Percentiles rank a stretch among this genome's conserved stretches.
These are phyloP conservation scores for Megacollybia marginata DNA, from an alignment of 768 basidiomycete genomes.

Conservation along the genomic window DNA sequence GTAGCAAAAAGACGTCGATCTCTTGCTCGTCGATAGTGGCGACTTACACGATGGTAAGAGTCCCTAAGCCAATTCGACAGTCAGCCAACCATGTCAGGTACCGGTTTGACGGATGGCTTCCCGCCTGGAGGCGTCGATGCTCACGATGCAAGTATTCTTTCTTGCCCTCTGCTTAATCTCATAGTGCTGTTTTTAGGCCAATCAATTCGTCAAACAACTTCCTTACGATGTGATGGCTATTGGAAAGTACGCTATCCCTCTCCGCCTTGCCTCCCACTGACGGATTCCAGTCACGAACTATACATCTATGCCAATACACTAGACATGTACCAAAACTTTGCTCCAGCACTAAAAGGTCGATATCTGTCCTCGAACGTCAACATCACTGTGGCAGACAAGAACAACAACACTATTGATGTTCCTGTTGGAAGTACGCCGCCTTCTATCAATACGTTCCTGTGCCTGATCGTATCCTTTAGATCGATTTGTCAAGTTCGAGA, in stretches of 20 bases:
- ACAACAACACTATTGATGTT: slow-evolving; percentile 26
- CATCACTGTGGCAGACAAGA: slow-evolving; percentile 54
- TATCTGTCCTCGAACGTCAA: slow-evolving; percentile 85
- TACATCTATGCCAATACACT: slow-evolving; percentile 61
- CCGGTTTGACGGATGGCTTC: slow-evolving; percentile 72
- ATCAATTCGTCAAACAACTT: slow-evolving; percentile 62
- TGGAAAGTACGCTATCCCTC: slow-evolving; percentile 53
- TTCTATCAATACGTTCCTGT: too few species aligned
- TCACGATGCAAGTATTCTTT: slow-evolving; percentile 47
- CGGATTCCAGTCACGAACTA: slow-evolving; percentile 66
- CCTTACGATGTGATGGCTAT: slow-evolving; percentile 81
- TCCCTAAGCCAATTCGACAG: background rate
- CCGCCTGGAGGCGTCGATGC: slow-evolving; percentile 65
- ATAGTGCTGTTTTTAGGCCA: slow-evolving; percentile 23
- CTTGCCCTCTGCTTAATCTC: too few species aligned
- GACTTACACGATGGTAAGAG: slow-evolving; percentile 60
- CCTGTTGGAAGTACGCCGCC: slow-evolving; percentile 22
- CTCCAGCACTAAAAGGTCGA: slow-evolving; percentile 54
- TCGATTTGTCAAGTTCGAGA: slow-evolving; percentile 67
- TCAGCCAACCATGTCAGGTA: slow-evolving; percentile 33
- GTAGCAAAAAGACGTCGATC: slow-evolving; percentile 67
- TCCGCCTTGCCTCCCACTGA: too few species aligned
- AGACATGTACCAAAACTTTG: slow-evolving; percentile 68
- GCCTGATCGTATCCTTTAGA: slow-evolving; percentile 6
- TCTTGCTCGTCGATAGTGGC: slow-evolving; percentile 78